Evolutionary conservation across 306 rosid genomes (phyloP).

Genomic region (Ceratonia siliqua): DNA sequence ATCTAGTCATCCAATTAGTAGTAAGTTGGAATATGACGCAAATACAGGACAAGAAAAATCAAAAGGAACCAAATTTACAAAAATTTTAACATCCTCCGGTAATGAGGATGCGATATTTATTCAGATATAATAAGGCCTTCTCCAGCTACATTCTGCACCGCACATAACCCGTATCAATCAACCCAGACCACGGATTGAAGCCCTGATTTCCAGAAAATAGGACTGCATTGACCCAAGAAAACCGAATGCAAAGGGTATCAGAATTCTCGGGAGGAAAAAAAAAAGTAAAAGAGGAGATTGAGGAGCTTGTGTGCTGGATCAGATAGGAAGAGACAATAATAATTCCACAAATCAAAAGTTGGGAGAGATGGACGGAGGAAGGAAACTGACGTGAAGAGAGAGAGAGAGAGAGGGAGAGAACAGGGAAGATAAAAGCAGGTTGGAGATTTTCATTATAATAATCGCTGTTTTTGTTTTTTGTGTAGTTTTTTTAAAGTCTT

Average conservation of each 20-base stretch:
- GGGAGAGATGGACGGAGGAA: slow-evolving; percentile 35
- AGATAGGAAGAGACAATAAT: slow-evolving; percentile 38
- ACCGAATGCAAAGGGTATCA: slow-evolving; percentile 33
- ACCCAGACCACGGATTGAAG: slow-evolving; percentile 36
- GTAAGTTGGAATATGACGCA: slow-evolving; percentile 1
- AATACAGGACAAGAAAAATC: slow-evolving; percentile 27
- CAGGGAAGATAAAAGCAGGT: slow-evolving; percentile 27
- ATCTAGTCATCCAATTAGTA: slow-evolving; percentile 11
- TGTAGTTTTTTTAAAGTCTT: neutral
- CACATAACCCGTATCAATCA: slow-evolving; percentile 30
- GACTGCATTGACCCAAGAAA: slow-evolving; percentile 45
- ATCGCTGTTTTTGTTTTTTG: slow-evolving; percentile 23
- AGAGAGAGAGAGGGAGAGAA: slow-evolving; percentile 18
- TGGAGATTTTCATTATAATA: slow-evolving; percentile 32
- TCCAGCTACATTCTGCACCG: slow-evolving; percentile 40
- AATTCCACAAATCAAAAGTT: slow-evolving; percentile 34
- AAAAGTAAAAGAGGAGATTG: slow-evolving; percentile 21
- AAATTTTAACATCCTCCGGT: slow-evolving; percentile 24
- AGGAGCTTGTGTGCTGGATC: slow-evolving; percentile 35
- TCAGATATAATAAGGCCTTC: slow-evolving; percentile 28
- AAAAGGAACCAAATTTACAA: slow-evolving; percentile 34
- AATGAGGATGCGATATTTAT: slow-evolving; percentile 35
- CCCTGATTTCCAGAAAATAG: slow-evolving; percentile 42
- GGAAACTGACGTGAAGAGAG: neutral
- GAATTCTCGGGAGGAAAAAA: neutral